Conservation (phyloP, 2,329 filamentous ascomycete species). For the Microdochium nivale region DNA sequence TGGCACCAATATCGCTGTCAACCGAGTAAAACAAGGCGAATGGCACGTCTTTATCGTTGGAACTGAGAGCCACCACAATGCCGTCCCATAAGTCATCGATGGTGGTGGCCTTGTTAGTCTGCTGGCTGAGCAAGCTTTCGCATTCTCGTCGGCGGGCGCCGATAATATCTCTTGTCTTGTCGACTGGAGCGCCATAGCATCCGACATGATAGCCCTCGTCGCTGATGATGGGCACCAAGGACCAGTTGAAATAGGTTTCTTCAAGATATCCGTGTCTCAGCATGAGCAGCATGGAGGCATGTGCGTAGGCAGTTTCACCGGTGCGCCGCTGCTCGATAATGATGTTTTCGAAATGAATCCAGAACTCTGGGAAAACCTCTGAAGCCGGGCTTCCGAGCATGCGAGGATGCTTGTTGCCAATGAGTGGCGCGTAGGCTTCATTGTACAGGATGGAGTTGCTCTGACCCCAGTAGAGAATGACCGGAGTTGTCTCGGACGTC, state of each 20-base stretch:
- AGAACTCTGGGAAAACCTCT: slow-evolving; percentile 28
- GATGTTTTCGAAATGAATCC: slow-evolving; percentile 15
- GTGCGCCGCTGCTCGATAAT: slow-evolving; percentile 17
- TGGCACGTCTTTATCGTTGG: slow-evolving; percentile 18
- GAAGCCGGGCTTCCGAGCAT: slow-evolving; percentile 26
- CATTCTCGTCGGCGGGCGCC: slow-evolving; percentile 25
- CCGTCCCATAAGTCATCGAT: slow-evolving; percentile 24
- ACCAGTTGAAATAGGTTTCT: slow-evolving; percentile 34
- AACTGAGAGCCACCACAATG: slow-evolving; percentile 12
- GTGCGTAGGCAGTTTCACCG: slow-evolving; percentile 11
- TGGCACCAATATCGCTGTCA: slow-evolving; percentile 11
- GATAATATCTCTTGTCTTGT: slow-evolving; percentile 25
- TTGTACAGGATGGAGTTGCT: slow-evolving; percentile 24
- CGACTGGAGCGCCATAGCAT: slow-evolving; percentile 10
- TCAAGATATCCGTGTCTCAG: slow-evolving; percentile 23
- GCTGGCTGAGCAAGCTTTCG: slow-evolving; percentile 26
- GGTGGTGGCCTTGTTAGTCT: slow-evolving; percentile 13
- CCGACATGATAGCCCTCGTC: slow-evolving; percentile 24
- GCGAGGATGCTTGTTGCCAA: slow-evolving; percentile 22
- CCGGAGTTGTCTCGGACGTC: slow-evolving; percentile 24
- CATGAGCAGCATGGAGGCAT: slow-evolving; percentile 20
- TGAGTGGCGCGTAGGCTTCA: slow-evolving; percentile 19
- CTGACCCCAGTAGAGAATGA: slow-evolving; percentile 25
- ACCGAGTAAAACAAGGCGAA: slow-evolving; percentile 23
- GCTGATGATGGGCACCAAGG: slow-evolving; percentile 28